Conservation (phyloP, 345 rosid genomes). For the Cochlearia excelsa region DNA sequence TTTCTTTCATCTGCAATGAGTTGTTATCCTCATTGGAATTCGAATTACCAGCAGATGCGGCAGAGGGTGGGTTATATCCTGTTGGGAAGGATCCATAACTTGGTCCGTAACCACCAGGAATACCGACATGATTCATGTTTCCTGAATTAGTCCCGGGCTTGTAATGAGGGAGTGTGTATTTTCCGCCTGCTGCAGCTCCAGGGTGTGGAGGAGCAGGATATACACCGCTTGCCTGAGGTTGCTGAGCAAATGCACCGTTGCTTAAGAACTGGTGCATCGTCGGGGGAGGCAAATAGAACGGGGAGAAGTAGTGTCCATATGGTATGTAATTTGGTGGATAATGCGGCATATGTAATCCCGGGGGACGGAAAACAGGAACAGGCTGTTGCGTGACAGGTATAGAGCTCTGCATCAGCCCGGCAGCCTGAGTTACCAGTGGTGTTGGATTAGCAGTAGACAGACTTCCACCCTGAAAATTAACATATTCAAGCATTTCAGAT, state of each 20-base stretch:
- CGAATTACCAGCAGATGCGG: slow-evolving; percentile 65
- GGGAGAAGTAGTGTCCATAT: slow-evolving; percentile 73
- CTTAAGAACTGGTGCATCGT: slow-evolving; percentile 71
- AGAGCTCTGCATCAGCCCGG: slow-evolving; percentile 82
- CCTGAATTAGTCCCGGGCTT: slow-evolving; percentile 73
- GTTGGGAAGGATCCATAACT: slow-evolving; percentile 68
- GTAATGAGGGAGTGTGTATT: slow-evolving; percentile 73
- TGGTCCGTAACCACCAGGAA: slow-evolving; percentile 75
- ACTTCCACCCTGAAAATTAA: slow-evolving; percentile 65
- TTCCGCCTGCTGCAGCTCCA: slow-evolving; percentile 63
- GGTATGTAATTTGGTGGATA: slow-evolving; percentile 83
- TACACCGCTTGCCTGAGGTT: slow-evolving; percentile 67
- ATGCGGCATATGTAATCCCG: slow-evolving; percentile 74
- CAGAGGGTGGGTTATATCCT: slow-evolving; percentile 67
- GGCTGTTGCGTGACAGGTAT: slow-evolving; percentile 75
- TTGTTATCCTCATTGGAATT: slow-evolving; percentile 68
- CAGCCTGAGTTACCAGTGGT: slow-evolving; percentile 73
- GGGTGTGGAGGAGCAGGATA: slow-evolving; percentile 73
- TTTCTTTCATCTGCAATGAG: slow-evolving; percentile 77
- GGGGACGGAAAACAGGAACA: slow-evolving; percentile 80
- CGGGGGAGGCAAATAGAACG: slow-evolving; percentile 72
- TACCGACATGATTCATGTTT: slow-evolving; percentile 63
- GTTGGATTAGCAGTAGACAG: slow-evolving; percentile 64
- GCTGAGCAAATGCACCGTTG: slow-evolving; percentile 83
- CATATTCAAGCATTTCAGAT: slow-evolving; percentile 32